Base-by-base conservation (phyloP, 2,329 filamentous ascomycete genomes). In the Talaromyces funiculosus region DNA sequence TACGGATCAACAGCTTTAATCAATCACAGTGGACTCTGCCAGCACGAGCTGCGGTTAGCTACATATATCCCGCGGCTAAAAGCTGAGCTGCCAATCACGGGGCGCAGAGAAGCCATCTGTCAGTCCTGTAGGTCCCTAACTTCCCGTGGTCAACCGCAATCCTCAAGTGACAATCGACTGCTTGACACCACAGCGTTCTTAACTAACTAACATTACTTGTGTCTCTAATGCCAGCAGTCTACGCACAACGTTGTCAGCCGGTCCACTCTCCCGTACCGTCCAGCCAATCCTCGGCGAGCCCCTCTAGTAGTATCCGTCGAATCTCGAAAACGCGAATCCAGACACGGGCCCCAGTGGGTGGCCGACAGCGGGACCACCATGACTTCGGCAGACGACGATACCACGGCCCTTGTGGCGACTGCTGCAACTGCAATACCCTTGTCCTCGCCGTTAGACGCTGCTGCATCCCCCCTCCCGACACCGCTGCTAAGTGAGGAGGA, bases 81-180 rank as follows among this genome's bases (percentile, higher is more conserved):
- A n/a, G n/a, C n/a, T n/a, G 42, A 20, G 53, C 59, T 24, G 18
- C 59, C 59, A 61, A 61, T 61, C 59, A 61, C 37, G n/a, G 20
- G 24, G 26, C 47, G 18, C 29, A 51, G 29, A 51, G 26, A 53
- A 35, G 24, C 59, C 20, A 35, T 10, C 22, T 37, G 42, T 42
- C 14, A 33, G 9, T 16, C 35, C 38, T 40, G 33, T 38, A 45
- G 20, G 45, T 42, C 29, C 37, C 24, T 16, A 31, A 29, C 31
- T 40, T 43, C 24, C n/a, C 26, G 12, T 40, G 29, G 14, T 18
- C 35, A 18, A n/a, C n/a, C n/a, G n/a, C n/a, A n/a, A n/a, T n/a
- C n/a, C n/a, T n/a, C n/a, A n/a, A n/a, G n/a, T n/a, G n/a, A n/a
- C n/a, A n/a, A n/a, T n/a, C n/a, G n/a, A n/a, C n/a, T n/a, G n/a